phyloP scores from a whole-genome alignment of 148 eudicot genomes.

The Hydrangea macrophylla region DNA sequence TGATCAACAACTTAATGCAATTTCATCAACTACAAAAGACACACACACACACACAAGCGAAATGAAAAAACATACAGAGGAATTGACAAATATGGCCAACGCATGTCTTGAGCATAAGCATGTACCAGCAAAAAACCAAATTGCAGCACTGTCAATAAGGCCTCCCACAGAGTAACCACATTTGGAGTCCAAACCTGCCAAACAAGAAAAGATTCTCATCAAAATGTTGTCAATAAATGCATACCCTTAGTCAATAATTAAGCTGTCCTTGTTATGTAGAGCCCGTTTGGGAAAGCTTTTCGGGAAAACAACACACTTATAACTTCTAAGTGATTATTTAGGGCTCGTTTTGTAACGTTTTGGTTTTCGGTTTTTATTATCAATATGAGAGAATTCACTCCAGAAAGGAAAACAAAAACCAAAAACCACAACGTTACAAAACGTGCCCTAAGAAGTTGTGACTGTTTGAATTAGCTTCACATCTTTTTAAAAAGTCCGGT shows the following conservation, averaged over 20 bases:
- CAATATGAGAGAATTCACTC: no score
- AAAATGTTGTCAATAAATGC: not conserved
- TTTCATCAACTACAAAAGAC: no score
- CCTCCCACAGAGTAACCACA: constrained; percentile 74
- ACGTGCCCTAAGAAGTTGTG: no score
- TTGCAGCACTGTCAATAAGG: constrained; percentile 75
- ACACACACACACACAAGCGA: not conserved
- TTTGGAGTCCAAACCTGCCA: constrained; percentile 88
- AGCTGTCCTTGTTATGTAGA: not conserved
- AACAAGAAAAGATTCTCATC: constrained; percentile 3
- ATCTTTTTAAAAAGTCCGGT: no score
- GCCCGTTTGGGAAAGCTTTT: no score
- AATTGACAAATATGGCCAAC: constrained; percentile 83
- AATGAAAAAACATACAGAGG: constrained; percentile 60
- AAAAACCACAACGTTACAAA: no score
- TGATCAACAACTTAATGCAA: not conserved
- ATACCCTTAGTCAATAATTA: not conserved
- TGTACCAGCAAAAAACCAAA: constrained; percentile 70
- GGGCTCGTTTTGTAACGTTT: no score
- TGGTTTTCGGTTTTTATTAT: no score
- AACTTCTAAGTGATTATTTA: no score
- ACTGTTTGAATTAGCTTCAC: no score
- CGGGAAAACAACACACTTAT: no score
- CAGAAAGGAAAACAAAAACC: no score
- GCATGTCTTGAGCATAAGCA: constrained; percentile 93